phyloP scores from a whole-genome alignment of 345 rosid species.

The Laguncularia racemosa region DNA sequence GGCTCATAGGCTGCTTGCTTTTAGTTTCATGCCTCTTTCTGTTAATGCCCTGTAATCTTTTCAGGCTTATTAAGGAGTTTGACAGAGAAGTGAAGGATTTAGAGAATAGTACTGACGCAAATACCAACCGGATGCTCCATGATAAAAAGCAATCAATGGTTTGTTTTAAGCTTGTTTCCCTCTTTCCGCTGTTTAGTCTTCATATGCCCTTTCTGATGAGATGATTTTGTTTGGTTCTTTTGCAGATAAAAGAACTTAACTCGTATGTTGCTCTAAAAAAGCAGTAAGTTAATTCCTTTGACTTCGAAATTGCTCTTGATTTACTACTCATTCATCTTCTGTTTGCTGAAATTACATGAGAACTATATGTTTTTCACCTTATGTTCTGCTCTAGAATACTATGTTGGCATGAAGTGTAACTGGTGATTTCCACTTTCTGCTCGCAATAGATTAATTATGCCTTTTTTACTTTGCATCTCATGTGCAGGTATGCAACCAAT shows the following conservation, averaged over 20 bases:
- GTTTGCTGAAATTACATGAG: too few species aligned
- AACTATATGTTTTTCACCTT: background rate
- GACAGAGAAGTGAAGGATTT: constrained; percentile 67
- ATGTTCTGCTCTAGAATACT: background rate
- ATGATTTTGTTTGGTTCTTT: background rate
- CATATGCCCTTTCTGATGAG: background rate
- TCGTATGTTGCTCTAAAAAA: constrained; percentile 19
- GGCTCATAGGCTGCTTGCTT: too few species aligned
- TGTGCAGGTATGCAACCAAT: constrained; percentile 58
- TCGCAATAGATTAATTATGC: background rate
- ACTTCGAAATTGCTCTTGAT: background rate
- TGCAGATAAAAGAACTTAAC: constrained; percentile 23
- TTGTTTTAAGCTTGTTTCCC: background rate
- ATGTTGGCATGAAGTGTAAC: too few species aligned
- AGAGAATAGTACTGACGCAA: constrained; percentile 59
- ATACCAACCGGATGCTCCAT: constrained; percentile 55
- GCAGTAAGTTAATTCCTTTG: constrained; percentile 7
- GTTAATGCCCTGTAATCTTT: constrained; percentile 9
- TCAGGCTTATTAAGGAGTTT: constrained; percentile 92
- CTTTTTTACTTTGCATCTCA: background rate
- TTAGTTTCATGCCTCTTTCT: too few species aligned
- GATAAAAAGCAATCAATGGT: constrained; percentile 93
- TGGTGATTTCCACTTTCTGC: too few species aligned
- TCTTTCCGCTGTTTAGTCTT: background rate
- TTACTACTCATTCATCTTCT: background rate